A percentile compares a stretch with the other conserved stretches of the same genome.
These are phyloP conservation scores for Colletotrichum tabaci DNA, from an alignment of 2,329 filamentous ascomycete species.

Conservation along the genomic window DNA sequence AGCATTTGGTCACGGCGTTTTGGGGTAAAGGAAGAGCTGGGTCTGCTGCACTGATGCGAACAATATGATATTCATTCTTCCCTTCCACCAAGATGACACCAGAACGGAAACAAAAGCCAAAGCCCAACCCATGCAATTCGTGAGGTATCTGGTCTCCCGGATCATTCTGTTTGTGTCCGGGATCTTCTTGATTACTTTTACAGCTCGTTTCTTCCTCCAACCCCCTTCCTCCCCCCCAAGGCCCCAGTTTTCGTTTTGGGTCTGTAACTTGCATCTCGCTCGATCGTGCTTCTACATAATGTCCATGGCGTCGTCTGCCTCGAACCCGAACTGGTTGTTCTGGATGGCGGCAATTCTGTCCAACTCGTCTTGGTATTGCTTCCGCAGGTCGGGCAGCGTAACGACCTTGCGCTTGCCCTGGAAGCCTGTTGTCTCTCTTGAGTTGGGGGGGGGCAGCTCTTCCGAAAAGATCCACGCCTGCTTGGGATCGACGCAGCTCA, in stretches of 20 bases:
- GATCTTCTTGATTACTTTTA: slow-evolving; percentile 37
- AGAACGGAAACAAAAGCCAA: slow-evolving; percentile 45
- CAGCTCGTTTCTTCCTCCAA: slow-evolving; percentile 22
- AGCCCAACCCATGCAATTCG: slow-evolving; percentile 43
- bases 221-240: slow-evolving; percentile 39
- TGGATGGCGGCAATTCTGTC: slow-evolving; percentile 91
- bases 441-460: slow-evolving; percentile 47
- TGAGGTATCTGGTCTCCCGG: slow-evolving; percentile 42
- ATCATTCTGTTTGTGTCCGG: slow-evolving; percentile 18
- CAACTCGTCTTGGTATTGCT: slow-evolving; percentile 90
- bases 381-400: slow-evolving; percentile 87
- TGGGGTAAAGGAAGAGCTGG: slow-evolving; percentile 47
- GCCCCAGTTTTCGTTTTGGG: slow-evolving; percentile 15
- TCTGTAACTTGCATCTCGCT: slow-evolving; percentile 1
- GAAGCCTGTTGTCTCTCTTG: slow-evolving; percentile 30
- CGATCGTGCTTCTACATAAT: slow-evolving; percentile 53
- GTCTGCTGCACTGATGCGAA: slow-evolving; percentile 44
- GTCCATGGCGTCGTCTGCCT: slow-evolving; percentile 67
- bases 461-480: slow-evolving; percentile 85
- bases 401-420: slow-evolving; percentile 79
- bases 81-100: slow-evolving; percentile 44
- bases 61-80: slow-evolving; percentile 39
- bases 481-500: slow-evolving; percentile 85
- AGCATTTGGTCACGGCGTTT: slow-evolving; percentile 60
- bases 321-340: slow-evolving; percentile 89